A percentile compares a stretch with the other conserved stretches of the same genome.
phyloP scores from a whole-genome alignment of 179 eudicot species.

The Patellifolia procumbens region DNA sequence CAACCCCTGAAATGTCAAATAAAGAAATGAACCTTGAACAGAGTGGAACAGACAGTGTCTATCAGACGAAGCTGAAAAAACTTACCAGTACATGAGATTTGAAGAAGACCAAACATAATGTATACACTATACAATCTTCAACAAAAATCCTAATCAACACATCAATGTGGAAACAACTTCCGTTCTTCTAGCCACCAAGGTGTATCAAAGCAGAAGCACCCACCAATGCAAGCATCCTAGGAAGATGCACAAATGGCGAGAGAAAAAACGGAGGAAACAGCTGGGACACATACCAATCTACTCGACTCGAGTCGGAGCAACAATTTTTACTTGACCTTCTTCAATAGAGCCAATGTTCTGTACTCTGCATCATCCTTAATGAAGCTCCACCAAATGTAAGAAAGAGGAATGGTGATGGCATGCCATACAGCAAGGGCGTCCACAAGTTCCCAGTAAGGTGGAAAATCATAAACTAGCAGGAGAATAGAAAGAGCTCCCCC shows the following conservation, averaged over 20 bases:
- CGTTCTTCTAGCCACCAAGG: conserved; percentile 14
- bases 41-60: conserved; percentile 15
- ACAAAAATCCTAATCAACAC: conserved; percentile 32
- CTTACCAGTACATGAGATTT: not conserved
- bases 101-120: conserved; percentile 20
- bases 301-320: not conserved
- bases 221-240: conserved; percentile 27
- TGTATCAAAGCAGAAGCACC: conserved; percentile 28
- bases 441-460: conserved; percentile 63
- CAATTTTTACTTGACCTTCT: conserved; percentile 44
- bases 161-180: conserved; percentile 39
- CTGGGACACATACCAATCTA: not conserved
- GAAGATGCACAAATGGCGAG: conserved; percentile 26
- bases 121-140: conserved; percentile 33
- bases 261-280: conserved; percentile 25
- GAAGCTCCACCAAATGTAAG: conserved; percentile 90
- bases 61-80: conserved; percentile 35
- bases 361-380: conserved; percentile 76
- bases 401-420: conserved; percentile 67
- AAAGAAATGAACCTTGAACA: conserved; percentile 10
- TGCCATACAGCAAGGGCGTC: conserved; percentile 88
- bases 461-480: conserved; percentile 64
- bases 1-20: conserved; percentile 15
- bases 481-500: conserved; percentile 71
- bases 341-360: conserved; percentile 48